Percentiles rank a stretch among this genome's conserved stretches.
Evolutionary conservation across 73 alveolate species (phyloP).

Genomic region (Tetrahymena elliotti): DNA sequence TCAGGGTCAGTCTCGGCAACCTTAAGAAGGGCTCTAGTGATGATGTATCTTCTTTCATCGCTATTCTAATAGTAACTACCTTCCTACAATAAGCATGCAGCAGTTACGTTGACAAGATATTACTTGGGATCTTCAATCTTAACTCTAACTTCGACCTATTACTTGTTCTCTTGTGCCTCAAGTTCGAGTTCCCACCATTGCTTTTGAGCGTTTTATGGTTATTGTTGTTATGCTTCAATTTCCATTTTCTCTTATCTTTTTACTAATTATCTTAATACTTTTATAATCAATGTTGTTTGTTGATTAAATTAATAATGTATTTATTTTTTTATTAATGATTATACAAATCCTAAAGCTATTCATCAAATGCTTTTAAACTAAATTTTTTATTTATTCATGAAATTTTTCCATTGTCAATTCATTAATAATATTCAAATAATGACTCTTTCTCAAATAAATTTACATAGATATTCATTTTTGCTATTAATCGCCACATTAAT

Average conservation of each 20-base stretch:
- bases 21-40: neutral
- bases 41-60: neutral
- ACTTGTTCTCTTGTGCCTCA: neutral
- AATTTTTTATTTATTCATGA: no score
- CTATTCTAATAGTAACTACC: neutral
- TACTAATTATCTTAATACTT: neutral
- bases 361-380: neutral
- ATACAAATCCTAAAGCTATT: neutral
- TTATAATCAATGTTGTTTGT: neutral
- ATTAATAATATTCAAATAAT: no score
- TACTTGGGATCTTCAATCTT: neutral
- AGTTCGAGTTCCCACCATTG: neutral
- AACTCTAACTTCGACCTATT: neutral
- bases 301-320: neutral
- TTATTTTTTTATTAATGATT: no score
- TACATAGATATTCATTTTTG: neutral
- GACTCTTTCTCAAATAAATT: neutral
- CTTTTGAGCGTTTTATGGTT: neutral
- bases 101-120: neutral
- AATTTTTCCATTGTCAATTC: neutral
- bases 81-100: neutral
- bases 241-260: neutral
- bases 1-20: slow-evolving; percentile 44
- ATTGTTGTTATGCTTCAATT: neutral
- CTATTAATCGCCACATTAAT: neutral